Conservation (phyloP, 441 rosid genomes). For the Raphanus hybrid region DNA sequence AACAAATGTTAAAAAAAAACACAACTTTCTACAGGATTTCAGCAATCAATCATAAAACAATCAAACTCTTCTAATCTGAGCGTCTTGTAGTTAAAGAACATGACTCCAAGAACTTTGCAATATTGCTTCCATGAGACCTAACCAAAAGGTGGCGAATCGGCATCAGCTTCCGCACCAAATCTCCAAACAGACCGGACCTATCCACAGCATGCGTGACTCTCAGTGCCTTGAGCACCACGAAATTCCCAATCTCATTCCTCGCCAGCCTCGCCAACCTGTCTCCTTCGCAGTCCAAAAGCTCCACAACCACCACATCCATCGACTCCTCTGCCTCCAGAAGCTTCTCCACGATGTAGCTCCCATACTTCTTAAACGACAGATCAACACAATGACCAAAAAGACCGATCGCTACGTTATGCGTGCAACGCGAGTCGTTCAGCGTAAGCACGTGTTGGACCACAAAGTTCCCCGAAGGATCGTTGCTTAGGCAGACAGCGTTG, state of each 20-base stretch:
- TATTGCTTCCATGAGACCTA: slow-evolving; percentile 16
- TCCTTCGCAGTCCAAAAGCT: slow-evolving; percentile 9
- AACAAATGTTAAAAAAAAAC: background rate
- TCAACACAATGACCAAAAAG: slow-evolving; percentile 17
- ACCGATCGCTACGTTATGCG: background rate
- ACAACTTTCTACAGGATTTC: background rate
- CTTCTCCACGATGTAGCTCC: slow-evolving; percentile 26
- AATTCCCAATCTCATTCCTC: slow-evolving; percentile 21
- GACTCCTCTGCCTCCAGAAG: background rate
- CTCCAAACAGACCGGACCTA: background rate
- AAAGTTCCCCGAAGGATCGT: slow-evolving; percentile 21
- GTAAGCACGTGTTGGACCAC: slow-evolving; percentile 27
- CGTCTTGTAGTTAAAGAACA: background rate
- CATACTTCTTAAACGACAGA: slow-evolving; percentile 20
- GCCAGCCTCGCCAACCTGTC: slow-evolving; percentile 25
- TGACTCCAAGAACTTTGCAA: slow-evolving; percentile 20
- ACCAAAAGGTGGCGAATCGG: slow-evolving; percentile 1
- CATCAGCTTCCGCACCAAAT: slow-evolving; percentile 15
- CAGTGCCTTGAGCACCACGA: slow-evolving; percentile 25
- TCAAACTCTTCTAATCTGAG: background rate
- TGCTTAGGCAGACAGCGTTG: slow-evolving; percentile 22
- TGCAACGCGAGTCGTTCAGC: slow-evolving; percentile 6
- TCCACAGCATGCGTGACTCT: background rate
- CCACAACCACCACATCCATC: background rate
- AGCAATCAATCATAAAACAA: background rate